phyloP scores from a whole-genome alignment of 2,329 filamentous ascomycete species.

The Aspergillus clavatus region DNA sequence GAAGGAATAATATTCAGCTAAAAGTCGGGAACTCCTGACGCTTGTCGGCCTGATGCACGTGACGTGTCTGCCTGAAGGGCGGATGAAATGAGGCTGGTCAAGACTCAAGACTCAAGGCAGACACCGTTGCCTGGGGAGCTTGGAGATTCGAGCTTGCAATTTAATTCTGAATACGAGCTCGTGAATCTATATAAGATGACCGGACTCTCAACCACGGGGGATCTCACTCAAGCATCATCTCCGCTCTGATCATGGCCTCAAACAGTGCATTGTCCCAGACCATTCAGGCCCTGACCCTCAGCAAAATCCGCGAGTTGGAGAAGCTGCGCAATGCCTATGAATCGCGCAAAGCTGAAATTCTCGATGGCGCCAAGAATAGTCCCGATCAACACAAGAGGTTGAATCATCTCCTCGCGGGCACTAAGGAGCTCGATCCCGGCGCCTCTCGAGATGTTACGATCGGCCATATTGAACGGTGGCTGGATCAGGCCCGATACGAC shows the following conservation, averaged over 20 bases:
- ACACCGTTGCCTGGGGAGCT: no score
- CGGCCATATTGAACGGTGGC: constrained; percentile 31
- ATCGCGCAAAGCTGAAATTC: constrained; percentile 12
- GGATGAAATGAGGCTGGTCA: no score
- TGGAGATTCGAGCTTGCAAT: no score
- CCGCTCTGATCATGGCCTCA: background rate
- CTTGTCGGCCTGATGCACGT: no score
- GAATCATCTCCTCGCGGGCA: constrained; percentile 6
- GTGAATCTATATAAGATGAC: background rate
- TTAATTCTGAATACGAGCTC: background rate
- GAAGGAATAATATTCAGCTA: no score
- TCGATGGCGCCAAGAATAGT: constrained; percentile 3
- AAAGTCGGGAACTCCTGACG: no score
- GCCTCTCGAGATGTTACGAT: constrained; percentile 12
- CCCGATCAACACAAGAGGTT: constrained; percentile 7
- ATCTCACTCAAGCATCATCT: background rate
- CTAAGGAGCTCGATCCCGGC: constrained; percentile 13
- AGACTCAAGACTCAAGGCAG: no score
- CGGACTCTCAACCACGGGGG: background rate
- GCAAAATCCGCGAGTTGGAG: constrained; percentile 26
- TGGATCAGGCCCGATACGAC: constrained; percentile 37
- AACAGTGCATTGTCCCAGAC: constrained; percentile 11
- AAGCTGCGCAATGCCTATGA: constrained; percentile 19
- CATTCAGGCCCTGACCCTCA: constrained; percentile 17
- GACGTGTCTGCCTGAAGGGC: no score